These are phyloP conservation scores for Magnolia sinica DNA, from an alignment of 164 flowering plant species.

Conservation along the genomic window DNA sequence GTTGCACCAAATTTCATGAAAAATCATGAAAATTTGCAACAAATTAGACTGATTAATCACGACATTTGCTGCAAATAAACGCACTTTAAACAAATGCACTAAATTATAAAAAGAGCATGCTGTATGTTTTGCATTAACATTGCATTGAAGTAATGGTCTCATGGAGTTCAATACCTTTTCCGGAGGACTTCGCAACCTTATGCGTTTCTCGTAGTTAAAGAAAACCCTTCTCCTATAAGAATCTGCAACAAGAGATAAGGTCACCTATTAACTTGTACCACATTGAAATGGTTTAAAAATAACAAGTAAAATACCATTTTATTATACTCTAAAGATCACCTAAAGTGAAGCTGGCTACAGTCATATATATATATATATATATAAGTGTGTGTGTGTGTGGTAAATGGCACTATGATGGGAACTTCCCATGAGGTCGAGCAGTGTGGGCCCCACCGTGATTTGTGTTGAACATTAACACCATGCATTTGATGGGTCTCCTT, in stretches of 20 bases:
- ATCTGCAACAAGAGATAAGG: conserved; percentile 43
- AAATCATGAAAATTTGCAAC: not conserved
- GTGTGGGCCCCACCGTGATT: too few species aligned
- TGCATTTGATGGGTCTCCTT: too few species aligned
- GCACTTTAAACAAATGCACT: not conserved
- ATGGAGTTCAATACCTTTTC: conserved; percentile 62
- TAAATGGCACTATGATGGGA: too few species aligned
- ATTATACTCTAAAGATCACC: not conserved
- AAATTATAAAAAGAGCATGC: too few species aligned
- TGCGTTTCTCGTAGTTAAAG: conserved; percentile 93
- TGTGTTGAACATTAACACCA: too few species aligned
- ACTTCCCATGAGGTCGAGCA: too few species aligned
- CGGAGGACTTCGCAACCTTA: conserved; percentile 79
- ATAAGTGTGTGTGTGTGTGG: too few species aligned
- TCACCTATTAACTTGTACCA: not conserved
- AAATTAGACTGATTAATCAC: not conserved
- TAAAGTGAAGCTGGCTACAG: not conserved
- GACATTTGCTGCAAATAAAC: not conserved
- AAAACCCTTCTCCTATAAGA: conserved; percentile 77
- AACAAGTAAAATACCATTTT: not conserved
- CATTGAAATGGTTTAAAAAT: not conserved
- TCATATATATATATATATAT: too few species aligned
- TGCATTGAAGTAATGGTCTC: not conserved
- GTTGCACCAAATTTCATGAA: not conserved
- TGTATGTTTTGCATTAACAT: too few species aligned